Evolutionary conservation across 2,329 filamentous ascomycete species (phyloP).

Genomic region (Fusarium abutilonis): DNA sequence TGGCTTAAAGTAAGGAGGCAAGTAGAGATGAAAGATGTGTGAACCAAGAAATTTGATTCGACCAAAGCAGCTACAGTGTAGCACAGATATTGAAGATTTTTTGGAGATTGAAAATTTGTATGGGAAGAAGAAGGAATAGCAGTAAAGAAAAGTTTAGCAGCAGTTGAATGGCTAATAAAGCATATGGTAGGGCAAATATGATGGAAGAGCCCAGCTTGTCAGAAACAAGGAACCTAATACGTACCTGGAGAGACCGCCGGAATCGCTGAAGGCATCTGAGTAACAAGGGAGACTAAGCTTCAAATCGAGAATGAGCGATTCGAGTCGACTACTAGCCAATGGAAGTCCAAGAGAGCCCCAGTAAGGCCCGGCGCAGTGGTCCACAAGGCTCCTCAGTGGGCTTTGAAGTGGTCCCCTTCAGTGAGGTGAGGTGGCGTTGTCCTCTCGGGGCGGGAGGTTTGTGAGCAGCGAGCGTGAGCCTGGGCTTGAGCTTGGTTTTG

Average conservation of each 20-base stretch:
- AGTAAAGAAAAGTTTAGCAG: conserved; percentile 23
- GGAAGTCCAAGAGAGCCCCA: conserved; percentile 29
- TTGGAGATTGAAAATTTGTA: conserved; percentile 23
- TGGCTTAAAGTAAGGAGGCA: conserved; percentile 17
- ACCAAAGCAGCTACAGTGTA: conserved; percentile 8
- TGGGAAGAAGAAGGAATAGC: conserved; percentile 17
- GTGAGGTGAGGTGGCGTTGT: conserved; percentile 28
- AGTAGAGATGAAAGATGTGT: conserved; percentile 4
- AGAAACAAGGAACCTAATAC: conserved; percentile 40
- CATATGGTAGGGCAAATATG: conserved; percentile 28
- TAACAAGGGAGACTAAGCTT: conserved; percentile 37
- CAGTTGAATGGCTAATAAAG: conserved; percentile 39
- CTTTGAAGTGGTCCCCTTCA: conserved; percentile 21
- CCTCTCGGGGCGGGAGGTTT: conserved; percentile 12
- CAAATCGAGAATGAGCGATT: conserved; percentile 35
- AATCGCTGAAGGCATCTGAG: conserved; percentile 47
- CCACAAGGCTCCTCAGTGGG: conserved; percentile 40
- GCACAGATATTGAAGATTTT: conserved; percentile 22
- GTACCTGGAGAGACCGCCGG: conserved; percentile 44
- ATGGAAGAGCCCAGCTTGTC: conserved; percentile 20
- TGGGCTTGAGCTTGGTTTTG: not conserved
- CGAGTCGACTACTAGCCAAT: conserved; percentile 32
- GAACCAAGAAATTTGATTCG: conserved; percentile 7
- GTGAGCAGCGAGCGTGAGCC: not conserved
- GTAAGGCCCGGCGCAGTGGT: conserved; percentile 43